Base-by-base conservation (phyloP, 495 filamentous ascomycete genomes). In the Filosporella fistucella region DNA sequence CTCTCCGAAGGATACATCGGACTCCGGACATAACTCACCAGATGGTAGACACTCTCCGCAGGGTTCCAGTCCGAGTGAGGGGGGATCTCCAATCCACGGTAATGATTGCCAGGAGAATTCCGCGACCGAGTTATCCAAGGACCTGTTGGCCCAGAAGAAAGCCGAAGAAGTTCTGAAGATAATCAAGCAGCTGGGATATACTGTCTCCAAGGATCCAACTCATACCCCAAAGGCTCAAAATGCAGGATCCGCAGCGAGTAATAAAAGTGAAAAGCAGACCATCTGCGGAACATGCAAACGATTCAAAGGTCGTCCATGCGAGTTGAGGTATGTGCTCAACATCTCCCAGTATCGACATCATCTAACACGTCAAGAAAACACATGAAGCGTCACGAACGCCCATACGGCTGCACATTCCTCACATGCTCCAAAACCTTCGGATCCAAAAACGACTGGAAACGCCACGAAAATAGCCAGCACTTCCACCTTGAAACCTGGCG, bases 371-470 rank as follows among this genome's bases (percentile, higher is more conserved):
- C 13, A 28, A 93, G 88, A 46, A 97, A 96, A 65, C 91, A 96
- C 61, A 71, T 80, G 63, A 94, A 90, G 57, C 83, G 93, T 8
- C 93, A 96, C 62, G 75, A 81, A 20, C 81, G 84, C 44, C 93
- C 91, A 0, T 97, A 93, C 57, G 87, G 84, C 34, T 96, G 91
- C 66, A 96, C 91, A 7, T 89, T 81, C 38, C 61, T 71, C 9
- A 68, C 68, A 16, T 96, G 93, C 59, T 67, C 70, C 38, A 93
- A 89, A 53, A 75, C 65, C 2, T 95, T 96, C 54, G 91, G 93
- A 28, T 90, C 86, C 68, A 96, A 96, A 60, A 88, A 88, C 35
- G 91, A 96, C 66, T 96, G 91, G 93, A 96, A 96, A 64, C 83
- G 93, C 7, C 91, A 97, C 61, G 91, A 97, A 55, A 89, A 83